Conservation (phyloP, 1,139 yeast genomes). For the Magnusiomyces starmeri region DNA sequence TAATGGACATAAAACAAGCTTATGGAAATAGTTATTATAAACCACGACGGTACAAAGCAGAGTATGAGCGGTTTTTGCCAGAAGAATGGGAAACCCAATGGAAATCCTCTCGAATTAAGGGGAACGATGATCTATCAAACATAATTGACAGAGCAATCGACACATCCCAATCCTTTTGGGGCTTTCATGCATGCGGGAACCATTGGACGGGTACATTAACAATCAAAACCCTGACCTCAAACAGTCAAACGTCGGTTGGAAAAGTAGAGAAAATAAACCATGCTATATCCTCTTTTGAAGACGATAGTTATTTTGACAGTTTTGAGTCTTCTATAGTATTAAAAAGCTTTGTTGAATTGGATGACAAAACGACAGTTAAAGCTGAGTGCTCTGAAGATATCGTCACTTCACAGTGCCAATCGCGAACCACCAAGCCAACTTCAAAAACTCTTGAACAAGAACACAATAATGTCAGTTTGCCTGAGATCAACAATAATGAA, state of each 20-base stretch:
- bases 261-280: too few species aligned
- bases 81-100: neutral
- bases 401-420: too few species aligned
- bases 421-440: too few species aligned
- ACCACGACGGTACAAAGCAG: neutral
- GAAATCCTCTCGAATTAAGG: neutral
- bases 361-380: neutral
- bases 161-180: neutral
- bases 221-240: neutral
- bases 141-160: neutral
- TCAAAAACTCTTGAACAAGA: too few species aligned
- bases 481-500: too few species aligned
- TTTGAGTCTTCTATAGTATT: too few species aligned
- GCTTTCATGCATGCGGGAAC: constrained; percentile 2
- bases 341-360: too few species aligned
- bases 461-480: too few species aligned
- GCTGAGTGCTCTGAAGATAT: too few species aligned
- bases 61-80: neutral
- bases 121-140: neutral
- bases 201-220: neutral
- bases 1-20: constrained; percentile 9
- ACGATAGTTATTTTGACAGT: too few species aligned
- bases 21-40: neutral
- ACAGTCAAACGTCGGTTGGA: too few species aligned
- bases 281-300: too few species aligned